These are phyloP conservation scores for Chaetomium strumarium DNA, from an alignment of 2,329 filamentous ascomycete genomes.

Conservation along the genomic window DNA sequence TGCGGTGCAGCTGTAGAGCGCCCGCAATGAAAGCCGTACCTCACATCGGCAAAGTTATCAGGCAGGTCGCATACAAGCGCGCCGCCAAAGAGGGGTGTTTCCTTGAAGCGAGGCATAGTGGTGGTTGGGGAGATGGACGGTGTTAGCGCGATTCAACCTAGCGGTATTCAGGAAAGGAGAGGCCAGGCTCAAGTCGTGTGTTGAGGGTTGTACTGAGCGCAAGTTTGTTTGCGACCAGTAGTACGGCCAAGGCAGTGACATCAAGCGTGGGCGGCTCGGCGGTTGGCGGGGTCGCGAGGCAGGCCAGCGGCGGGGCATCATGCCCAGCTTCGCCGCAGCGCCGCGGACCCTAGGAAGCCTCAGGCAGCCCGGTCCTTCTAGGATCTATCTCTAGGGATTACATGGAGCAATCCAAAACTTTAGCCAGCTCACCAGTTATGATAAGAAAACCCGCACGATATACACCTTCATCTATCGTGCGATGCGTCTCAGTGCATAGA, in stretches of 20 bases:
- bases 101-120: slow-evolving; percentile 41
- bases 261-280: not conserved
- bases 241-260: slow-evolving; percentile 9
- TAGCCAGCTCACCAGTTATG: too few species aligned
- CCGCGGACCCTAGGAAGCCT: slow-evolving; percentile 3
- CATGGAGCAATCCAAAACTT: too few species aligned
- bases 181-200: not conserved
- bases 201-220: not conserved
- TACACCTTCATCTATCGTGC: too few species aligned
- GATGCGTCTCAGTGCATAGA: too few species aligned
- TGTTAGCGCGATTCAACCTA: not conserved
- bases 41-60: slow-evolving; percentile 63
- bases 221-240: slow-evolving; percentile 9
- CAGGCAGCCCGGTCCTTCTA: not conserved
- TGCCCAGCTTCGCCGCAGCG: not conserved
- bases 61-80: slow-evolving; percentile 66
- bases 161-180: not conserved
- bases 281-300: slow-evolving; percentile 10
- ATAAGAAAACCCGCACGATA: too few species aligned
- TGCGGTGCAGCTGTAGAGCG: not conserved
- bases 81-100: slow-evolving; percentile 63
- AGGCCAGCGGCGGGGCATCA: slow-evolving; percentile 4
- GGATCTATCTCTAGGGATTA: too few species aligned
- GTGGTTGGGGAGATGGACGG: not conserved
- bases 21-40: slow-evolving; percentile 41